A percentile compares a stretch with the other conserved stretches of the same genome.
Conservation (phyloP, 2,329 filamentous ascomycete genomes). For the Colletotrichum sp. region DNA sequence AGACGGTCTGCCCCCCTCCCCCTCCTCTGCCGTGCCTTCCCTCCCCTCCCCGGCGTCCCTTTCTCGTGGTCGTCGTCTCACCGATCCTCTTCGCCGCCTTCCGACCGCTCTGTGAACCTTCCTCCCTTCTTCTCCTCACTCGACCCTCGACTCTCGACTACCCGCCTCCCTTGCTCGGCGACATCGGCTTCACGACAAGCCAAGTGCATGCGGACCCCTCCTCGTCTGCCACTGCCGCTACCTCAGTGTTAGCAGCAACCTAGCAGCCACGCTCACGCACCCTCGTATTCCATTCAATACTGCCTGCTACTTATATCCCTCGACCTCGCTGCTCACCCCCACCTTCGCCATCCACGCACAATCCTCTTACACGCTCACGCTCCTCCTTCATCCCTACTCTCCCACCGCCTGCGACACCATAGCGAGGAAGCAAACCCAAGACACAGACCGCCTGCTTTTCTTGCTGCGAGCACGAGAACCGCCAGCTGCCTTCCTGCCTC, state of each 20-base stretch:
- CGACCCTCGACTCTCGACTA: not conserved
- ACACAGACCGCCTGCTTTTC: conserved; percentile 14
- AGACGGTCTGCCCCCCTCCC: conserved; percentile 14
- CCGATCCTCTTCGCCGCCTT: not conserved
- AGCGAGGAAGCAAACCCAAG: conserved; percentile 9
- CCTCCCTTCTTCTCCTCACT: not conserved
- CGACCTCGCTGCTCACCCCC: not conserved
- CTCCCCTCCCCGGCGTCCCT: not conserved
- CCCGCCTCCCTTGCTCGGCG: conserved; percentile 10
- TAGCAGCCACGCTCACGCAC: not conserved
- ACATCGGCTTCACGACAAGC: conserved; percentile 7
- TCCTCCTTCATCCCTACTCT: conserved; percentile 20
- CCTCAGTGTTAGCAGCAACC: not conserved
- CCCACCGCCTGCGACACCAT: conserved; percentile 4
- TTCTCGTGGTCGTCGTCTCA: not conserved
- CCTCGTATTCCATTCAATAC: not conserved
- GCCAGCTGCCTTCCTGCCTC: not conserved
- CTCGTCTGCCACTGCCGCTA: not conserved
- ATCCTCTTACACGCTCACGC: conserved; percentile 20
- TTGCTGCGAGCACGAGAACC: not conserved
- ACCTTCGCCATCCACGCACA: not conserved
- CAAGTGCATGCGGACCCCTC: not conserved
- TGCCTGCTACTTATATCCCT: conserved; percentile 2
- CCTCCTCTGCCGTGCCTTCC: not conserved
- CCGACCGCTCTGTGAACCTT: not conserved